Evolutionary conservation across 2,329 filamentous ascomycete genomes (phyloP).

Genomic region (Colletotrichum sp.): DNA sequence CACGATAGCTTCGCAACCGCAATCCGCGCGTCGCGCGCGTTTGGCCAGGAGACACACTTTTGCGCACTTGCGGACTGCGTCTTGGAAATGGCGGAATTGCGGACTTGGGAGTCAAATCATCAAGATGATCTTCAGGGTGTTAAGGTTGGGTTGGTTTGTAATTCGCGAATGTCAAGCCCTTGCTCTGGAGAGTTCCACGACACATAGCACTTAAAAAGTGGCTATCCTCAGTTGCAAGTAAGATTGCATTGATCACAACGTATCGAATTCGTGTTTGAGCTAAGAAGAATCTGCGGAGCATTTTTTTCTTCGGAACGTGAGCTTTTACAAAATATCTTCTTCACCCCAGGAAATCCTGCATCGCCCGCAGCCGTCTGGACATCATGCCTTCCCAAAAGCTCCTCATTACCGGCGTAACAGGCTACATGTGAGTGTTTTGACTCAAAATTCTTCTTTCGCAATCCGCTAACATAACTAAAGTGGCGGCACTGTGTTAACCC

Average conservation of each 20-base stretch:
- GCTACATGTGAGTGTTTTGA: too few relatives aligned
- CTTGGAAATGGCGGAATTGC: too few relatives aligned
- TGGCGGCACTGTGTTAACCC: neutral
- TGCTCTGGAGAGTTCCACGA: neutral
- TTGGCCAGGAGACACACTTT: too few relatives aligned
- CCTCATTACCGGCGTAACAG: neutral
- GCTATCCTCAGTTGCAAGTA: rapidly evolving
- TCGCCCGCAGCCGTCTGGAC: neutral
- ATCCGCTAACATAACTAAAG: rapidly evolving
- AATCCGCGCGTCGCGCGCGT: too few relatives aligned
- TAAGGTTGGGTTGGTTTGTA: neutral
- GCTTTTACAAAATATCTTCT: neutral
- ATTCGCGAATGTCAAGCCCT: rapidly evolving
- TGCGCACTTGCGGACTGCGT: too few relatives aligned
- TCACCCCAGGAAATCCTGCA: neutral
- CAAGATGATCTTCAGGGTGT: too few relatives aligned
- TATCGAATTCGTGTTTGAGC: rapidly evolving
- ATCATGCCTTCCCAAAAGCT: neutral
- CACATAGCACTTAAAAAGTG: neutral
- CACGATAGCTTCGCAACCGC: too few relatives aligned
- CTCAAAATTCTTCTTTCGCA: too few relatives aligned
- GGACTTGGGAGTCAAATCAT: rapidly evolving
- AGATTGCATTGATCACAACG: neutral
- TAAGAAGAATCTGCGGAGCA: rapidly evolving
- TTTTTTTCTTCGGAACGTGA: neutral